phyloP scores from a whole-genome alignment of 768 basidiomycete genomes.

The Boletus subparvulus region DNA sequence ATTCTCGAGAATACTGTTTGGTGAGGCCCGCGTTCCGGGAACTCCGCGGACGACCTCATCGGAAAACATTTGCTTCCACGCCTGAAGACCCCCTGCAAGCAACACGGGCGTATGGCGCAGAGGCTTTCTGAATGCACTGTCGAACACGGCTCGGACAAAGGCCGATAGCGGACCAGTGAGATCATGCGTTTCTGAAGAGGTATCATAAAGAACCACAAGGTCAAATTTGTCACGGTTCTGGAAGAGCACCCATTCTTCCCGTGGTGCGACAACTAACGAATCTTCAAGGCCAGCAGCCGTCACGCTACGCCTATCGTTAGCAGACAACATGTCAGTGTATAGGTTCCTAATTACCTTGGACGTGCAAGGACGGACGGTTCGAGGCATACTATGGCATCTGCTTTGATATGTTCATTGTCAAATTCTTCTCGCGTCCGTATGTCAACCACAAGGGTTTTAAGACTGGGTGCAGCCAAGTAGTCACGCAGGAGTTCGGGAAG shows the following conservation, averaged over 20 bases:
- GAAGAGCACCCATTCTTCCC: conserved; percentile 72
- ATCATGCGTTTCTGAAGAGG: conserved; percentile 53
- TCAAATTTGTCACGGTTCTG: conserved; percentile 85
- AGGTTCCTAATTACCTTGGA: conserved; percentile 50
- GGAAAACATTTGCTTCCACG: conserved; percentile 68
- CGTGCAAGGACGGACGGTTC: conserved; percentile 78
- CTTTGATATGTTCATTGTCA: conserved; percentile 68
- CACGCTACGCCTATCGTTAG: conserved; percentile 46
- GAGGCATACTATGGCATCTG: conserved; percentile 72
- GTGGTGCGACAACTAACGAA: conserved; percentile 68
- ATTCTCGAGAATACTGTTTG: conserved; percentile 24
- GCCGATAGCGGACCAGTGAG: conserved; percentile 53
- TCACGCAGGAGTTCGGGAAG: conserved; percentile 57
- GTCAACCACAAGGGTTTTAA: conserved; percentile 75
- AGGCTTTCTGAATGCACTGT: conserved; percentile 68
- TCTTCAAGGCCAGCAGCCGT: conserved; percentile 68
- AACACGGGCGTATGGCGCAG: conserved; percentile 77
- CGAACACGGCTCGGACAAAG: conserved; percentile 69
- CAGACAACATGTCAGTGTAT: conserved; percentile 1
- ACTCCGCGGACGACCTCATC: conserved; percentile 35
- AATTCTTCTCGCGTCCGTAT: conserved; percentile 79
- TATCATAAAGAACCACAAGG: conserved; percentile 83
- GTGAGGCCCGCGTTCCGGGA: conserved; percentile 14
- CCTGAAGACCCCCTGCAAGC: conserved; percentile 80
- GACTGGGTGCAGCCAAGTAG: conserved; percentile 50